Base-by-base conservation (phyloP, 345 rosid genomes). In the Camelina laxa region DNA sequence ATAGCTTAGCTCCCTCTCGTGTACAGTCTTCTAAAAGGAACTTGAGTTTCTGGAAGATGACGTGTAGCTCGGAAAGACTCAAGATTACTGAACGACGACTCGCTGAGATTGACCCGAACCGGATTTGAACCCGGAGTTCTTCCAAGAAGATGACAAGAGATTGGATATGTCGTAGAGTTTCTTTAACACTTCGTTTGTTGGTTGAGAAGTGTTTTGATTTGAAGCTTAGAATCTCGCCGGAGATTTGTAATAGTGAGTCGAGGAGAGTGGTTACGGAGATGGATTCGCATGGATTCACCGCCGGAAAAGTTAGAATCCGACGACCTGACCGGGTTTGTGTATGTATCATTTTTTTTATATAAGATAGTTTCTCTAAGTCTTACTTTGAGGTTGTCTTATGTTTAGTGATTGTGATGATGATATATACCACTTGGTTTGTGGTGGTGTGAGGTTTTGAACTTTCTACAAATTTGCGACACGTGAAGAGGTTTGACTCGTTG, bases 31-130 rank as follows among this genome's bases (percentile, higher is more conserved):
- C 85, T 19, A 91, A 44, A 48, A 89, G 80, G 76, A 53, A 84
- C 16, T 49, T 80, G 19, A 93, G 60, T 80, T 85, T 88, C 83
- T 89, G 93, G 74, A 91, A 74, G 30, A 83, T 64, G 72, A 87
- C 59, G 45, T 91, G 91, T 48, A 93, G 87, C 90, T 91, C 96
- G 9, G 92, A 87, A 2, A 93, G 81, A 73, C 87, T 58, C 59
- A 85, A 62, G 55, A 83, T 72, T 6, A 78, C 74, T 16, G 84
- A 75, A 69, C 24, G 65, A 64, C 33, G 65, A 64, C 33, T 77
- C 62, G 38, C 0, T 0, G 70, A 1, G 15, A 33, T 15, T 47
- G 59, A 69, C 22, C 69, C 58, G 67, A 54, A 68, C 20, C 75
- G 76, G 61, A 42, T 73, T 16, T 21, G 65, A 27, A 84, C 36